Percentiles rank a stretch among this genome's conserved stretches.
phyloP scores from a whole-genome alignment of 2,329 filamentous ascomycete genomes.

The Emericellopsis atlantica region DNA sequence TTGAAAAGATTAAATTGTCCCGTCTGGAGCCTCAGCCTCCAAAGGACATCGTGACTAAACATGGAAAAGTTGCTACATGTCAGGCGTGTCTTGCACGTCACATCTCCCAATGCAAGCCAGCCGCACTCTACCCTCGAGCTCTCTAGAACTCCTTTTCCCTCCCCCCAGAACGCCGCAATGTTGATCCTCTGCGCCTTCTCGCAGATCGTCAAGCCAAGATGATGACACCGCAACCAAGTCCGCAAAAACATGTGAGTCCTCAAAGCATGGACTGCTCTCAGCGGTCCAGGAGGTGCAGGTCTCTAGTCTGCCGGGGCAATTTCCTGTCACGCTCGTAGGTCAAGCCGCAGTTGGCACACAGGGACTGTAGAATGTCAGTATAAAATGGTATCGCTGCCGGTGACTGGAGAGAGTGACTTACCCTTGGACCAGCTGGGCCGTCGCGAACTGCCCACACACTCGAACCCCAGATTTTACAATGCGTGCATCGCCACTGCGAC shows the following conservation, averaged over 20 bases:
- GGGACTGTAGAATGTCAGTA: slow-evolving; percentile 40
- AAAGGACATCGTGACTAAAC: too few relatives aligned
- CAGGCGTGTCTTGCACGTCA: too few relatives aligned
- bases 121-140: too few relatives aligned
- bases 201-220: not conserved
- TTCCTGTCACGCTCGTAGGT: slow-evolving; percentile 79
- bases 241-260: not conserved
- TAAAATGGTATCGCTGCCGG: not conserved
- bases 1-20: too few relatives aligned
- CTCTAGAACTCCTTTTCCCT: too few relatives aligned
- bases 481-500: slow-evolving; percentile 71
- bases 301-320: slow-evolving; percentile 45
- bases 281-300: slow-evolving; percentile 20
- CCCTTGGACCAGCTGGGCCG: slow-evolving; percentile 72
- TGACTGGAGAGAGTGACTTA: slow-evolving; percentile 30
- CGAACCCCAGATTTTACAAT: slow-evolving; percentile 79
- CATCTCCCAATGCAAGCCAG: too few relatives aligned
- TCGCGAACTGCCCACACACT: slow-evolving; percentile 93
- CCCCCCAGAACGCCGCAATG: too few relatives aligned
- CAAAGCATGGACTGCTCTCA: not conserved
- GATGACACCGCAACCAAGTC: not conserved
- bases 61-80: too few relatives aligned
- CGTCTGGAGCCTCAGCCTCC: too few relatives aligned
- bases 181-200: too few relatives aligned
- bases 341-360: slow-evolving; percentile 89